phyloP scores from a whole-genome alignment of 225 moss, liverwort and hornwort genomes.

The Physcomitrellopsis africana region DNA sequence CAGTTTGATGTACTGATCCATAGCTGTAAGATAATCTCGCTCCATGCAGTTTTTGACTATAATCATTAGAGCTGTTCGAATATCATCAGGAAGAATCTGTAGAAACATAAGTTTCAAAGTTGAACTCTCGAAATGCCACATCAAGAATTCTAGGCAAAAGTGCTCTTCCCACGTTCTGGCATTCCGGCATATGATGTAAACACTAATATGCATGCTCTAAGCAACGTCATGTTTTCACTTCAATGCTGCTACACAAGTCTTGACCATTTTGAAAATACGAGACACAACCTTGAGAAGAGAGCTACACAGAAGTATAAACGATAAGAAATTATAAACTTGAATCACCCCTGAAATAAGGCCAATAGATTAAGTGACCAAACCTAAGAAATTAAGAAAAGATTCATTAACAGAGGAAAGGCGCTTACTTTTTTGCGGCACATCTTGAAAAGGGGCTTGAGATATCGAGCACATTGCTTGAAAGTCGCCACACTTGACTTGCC shows the following conservation, averaged over 20 bases:
- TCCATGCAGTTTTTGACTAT: conserved; percentile 93
- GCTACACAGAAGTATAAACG: no score
- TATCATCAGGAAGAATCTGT: conserved; percentile 99
- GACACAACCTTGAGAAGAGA: no score
- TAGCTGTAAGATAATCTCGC: conserved; percentile 98
- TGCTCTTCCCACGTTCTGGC: not conserved
- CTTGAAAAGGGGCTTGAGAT: conserved; percentile 93
- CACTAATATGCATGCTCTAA: conserved; percentile 3
- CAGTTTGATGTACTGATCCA: conserved; percentile 98
- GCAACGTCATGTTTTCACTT: conserved; percentile 6
- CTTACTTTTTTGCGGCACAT: conserved; percentile 65
- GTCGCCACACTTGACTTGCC: conserved; percentile 97
- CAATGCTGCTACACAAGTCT: not conserved
- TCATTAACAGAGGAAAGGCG: not conserved
- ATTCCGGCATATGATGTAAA: conserved; percentile 3
- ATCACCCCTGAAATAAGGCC: conserved; percentile 4
- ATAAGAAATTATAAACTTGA: not conserved
- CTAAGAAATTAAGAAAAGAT: conserved; percentile 7
- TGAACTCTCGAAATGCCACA: conserved; percentile 9
- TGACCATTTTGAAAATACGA: no score
- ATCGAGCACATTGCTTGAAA: conserved; percentile 99
- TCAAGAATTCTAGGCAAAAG: conserved; percentile 10
- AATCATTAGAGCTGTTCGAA: conserved; percentile 91
- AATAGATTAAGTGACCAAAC: conserved; percentile 17
- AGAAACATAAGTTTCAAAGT: conserved; percentile 9